Base-by-base conservation (phyloP, 768 basidiomycete species). In the Hericium erinaceus region DNA sequence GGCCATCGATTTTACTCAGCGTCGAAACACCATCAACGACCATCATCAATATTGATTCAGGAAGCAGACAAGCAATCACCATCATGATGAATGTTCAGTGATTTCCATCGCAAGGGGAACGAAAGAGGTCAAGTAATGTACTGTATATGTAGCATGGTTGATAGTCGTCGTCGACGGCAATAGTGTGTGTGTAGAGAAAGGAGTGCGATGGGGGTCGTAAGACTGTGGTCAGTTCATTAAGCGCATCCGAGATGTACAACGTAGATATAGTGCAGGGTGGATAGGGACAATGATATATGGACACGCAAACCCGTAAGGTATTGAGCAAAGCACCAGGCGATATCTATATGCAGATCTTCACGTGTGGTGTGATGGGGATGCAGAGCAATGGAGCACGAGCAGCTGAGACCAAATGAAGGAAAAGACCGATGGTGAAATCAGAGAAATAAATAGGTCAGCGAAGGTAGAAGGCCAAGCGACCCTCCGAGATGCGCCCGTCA, bases 161-260 rank as follows among this genome's bases (percentile, higher is more conserved):
- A 10, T 33, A 33, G 33, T 33, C 33, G 33, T 33, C 33, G 33
- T 33, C 33, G 33, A 46, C 20, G 44, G 20, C 18, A 11, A 46
- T 46, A 46, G 20, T 18, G n/a, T 46, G n/a, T 46, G 44, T 46
- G 44, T 20, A 46, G 33, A 33, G 33, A 33, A 33, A 8, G 44
- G 44, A 46, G 44, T 46, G 44, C 11, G 44, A 18, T 46, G 44
- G n/a, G 26, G 44, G 18, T 46, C 44, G 44, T 46, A 46, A 46
- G 44, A 52, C 60, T 39, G 52, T 44, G 58, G 58, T 61, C 60
- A 61, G 55, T 60, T 61, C 52, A 50, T 56, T 58, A 58, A 56
- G 48, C 53, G 38, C 52, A 59, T 61, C 59, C 48, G 48, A 55
- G 49, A 48, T 56, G 51, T 48, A 57, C 41, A 44, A 46, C 56